These are phyloP conservation scores for Medicago lupulina DNA, from an alignment of 306 rosid species.

Conservation along the genomic window DNA sequence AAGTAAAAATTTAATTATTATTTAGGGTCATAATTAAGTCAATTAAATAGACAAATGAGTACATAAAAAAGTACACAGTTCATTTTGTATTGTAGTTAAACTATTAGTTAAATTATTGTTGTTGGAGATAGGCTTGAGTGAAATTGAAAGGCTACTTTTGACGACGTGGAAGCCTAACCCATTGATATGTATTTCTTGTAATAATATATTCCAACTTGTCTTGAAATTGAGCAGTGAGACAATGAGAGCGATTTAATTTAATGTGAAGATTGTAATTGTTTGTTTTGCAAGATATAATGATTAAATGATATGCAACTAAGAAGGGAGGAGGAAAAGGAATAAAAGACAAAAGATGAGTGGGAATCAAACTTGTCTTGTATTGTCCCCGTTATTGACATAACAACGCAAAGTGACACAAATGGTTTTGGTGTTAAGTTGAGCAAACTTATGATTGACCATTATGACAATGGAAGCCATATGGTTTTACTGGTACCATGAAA, in stretches of 20 bases:
- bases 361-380: conserved; percentile 41
- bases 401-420: conserved; percentile 46
- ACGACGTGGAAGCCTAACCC: conserved; percentile 55
- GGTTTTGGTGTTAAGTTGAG: conserved; percentile 19
- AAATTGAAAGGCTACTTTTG: conserved; percentile 3
- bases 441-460: background rate
- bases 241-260: background rate
- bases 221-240: conserved; percentile 15
- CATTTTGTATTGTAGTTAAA: background rate
- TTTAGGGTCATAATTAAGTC: background rate
- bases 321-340: background rate
- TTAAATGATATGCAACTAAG: conserved; percentile 47
- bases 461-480: background rate
- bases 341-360: conserved; percentile 50
- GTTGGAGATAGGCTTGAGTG: conserved; percentile 21
- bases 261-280: conserved; percentile 36
- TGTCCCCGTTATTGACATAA: conserved; percentile 45
- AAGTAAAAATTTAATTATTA: background rate
- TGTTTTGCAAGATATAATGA: conserved; percentile 62
- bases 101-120: background rate
- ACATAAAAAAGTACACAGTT: conserved; percentile 11
- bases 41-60: background rate
- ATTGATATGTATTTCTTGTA: background rate
- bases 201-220: conserved; percentile 42
- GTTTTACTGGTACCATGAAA: background rate